A percentile compares a stretch with the other conserved stretches of the same genome.
These are phyloP conservation scores for Pseudonitzschia pungens DNA, from an alignment of 108 stramenopile species.

Conservation along the genomic window DNA sequence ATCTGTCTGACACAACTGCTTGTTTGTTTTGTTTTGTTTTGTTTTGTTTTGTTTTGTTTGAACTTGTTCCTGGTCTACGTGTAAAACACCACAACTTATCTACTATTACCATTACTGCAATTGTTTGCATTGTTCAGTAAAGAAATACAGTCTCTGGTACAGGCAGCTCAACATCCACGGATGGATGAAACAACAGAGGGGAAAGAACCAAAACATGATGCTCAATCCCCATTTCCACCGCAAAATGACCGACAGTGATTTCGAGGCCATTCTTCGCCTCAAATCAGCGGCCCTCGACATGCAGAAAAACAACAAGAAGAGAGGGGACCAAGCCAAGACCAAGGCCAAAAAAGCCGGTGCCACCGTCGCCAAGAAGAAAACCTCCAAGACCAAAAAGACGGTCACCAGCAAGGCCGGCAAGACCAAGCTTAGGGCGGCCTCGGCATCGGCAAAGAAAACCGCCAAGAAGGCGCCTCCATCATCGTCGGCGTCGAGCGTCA, in stretches of 20 bases:
- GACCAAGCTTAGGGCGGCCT: not conserved
- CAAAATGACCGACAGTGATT: not conserved
- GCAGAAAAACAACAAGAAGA: not conserved
- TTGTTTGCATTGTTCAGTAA: not conserved
- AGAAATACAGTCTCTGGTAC: not conserved
- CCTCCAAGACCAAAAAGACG: not conserved
- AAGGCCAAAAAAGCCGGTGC: not conserved
- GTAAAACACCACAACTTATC: no score
- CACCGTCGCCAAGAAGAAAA: not conserved
- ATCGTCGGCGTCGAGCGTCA: not conserved
- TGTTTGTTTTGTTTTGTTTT: no score
- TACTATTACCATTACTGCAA: no score
- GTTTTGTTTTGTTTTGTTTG: no score
- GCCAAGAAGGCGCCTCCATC: not conserved
- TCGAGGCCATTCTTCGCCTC: not conserved
- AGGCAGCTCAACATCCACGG: conserved; percentile 14
- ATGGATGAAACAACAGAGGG: conserved; percentile 9
- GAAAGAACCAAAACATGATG: conserved; percentile 9
- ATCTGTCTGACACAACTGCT: no score
- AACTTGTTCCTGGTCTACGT: no score
- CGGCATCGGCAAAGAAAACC: not conserved
- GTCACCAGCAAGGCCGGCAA: not conserved
- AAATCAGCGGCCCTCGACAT: not conserved
- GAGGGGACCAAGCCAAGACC: not conserved
- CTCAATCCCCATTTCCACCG: not conserved